A percentile compares a stretch with the other conserved stretches of the same genome.
These are phyloP conservation scores for Fraxinus latifolia DNA, from an alignment of 305 asterid species.

Conservation along the genomic window DNA sequence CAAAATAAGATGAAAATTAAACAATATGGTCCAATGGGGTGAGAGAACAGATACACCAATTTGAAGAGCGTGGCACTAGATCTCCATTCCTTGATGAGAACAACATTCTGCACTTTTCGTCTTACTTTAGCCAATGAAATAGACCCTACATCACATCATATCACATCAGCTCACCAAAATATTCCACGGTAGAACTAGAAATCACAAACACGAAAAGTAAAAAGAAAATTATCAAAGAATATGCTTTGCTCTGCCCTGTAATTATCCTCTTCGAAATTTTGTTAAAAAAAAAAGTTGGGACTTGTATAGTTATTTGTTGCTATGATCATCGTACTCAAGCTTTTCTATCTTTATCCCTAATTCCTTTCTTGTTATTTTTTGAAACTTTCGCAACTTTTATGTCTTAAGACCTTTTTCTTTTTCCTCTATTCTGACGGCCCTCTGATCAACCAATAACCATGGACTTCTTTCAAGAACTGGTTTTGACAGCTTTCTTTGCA, in stretches of 20 bases:
- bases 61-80: neutral
- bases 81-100: neutral
- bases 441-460: conserved; percentile 24
- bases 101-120: neutral
- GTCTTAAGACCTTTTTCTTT: conserved; percentile 5
- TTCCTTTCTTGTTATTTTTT: conserved; percentile 26
- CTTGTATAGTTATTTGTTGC: conserved; percentile 4
- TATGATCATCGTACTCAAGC: conserved; percentile 24
- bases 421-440: conserved; percentile 23
- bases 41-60: neutral
- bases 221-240: conserved; percentile 38
- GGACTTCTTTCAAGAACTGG: conserved; percentile 49
- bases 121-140: neutral
- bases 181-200: conserved; percentile 12
- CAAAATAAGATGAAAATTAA: neutral
- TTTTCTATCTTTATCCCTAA: conserved; percentile 24
- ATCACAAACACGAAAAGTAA: neutral
- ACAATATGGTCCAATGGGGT: neutral
- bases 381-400: conserved; percentile 21
- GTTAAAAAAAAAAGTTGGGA: neutral
- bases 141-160: neutral
- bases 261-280: conserved; percentile 32
- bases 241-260: conserved; percentile 56
- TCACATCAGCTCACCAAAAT: conserved; percentile 22
- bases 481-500: conserved; percentile 41